Conservation (phyloP, 805 yeast genomes). For the Yamadazyma laniorum region DNA sequence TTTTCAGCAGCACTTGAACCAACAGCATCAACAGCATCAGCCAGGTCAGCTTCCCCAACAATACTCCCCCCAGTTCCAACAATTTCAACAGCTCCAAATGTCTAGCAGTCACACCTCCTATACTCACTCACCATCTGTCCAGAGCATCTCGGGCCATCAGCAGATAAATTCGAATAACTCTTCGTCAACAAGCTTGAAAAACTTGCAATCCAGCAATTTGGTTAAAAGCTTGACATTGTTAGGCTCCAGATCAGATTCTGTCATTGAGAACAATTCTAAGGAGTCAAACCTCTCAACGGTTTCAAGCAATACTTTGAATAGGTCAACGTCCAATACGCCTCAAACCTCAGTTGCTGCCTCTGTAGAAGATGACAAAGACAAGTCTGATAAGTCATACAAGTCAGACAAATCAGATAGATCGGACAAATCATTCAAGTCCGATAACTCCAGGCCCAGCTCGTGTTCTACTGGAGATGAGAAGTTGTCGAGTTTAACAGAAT, state of each 20-base stretch:
- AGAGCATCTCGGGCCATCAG: neutral
- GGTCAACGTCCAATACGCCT: conserved; percentile 15
- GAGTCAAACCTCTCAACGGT: conserved; percentile 11
- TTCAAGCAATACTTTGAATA: conserved; percentile 11
- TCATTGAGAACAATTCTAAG: conserved; percentile 6
- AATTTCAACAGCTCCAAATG: conserved; percentile 12
- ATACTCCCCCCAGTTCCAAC: conserved; percentile 15
- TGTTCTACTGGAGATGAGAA: conserved; percentile 5
- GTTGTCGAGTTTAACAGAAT: conserved; percentile 6
- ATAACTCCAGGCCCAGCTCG: conserved; percentile 8
- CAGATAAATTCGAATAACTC: conserved; percentile 13
- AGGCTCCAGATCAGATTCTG: conserved; percentile 8
- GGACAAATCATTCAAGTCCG: no score
- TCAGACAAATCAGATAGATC: no score
- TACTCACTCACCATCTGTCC: neutral
- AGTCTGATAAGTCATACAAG: conserved; percentile 2
- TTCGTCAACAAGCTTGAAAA: conserved; percentile 16
- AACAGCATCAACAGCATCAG: conserved; percentile 16
- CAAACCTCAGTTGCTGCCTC: conserved; percentile 12
- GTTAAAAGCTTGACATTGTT: conserved; percentile 9
- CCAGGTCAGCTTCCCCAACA: conserved; percentile 14
- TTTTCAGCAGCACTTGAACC: conserved; percentile 15
- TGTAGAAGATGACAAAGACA: conserved; percentile 8
- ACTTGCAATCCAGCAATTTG: conserved; percentile 14
- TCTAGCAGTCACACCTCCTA: neutral